Base-by-base conservation (phyloP, 2,329 filamentous ascomycete genomes). In the Apiospora kogelbergensis region DNA sequence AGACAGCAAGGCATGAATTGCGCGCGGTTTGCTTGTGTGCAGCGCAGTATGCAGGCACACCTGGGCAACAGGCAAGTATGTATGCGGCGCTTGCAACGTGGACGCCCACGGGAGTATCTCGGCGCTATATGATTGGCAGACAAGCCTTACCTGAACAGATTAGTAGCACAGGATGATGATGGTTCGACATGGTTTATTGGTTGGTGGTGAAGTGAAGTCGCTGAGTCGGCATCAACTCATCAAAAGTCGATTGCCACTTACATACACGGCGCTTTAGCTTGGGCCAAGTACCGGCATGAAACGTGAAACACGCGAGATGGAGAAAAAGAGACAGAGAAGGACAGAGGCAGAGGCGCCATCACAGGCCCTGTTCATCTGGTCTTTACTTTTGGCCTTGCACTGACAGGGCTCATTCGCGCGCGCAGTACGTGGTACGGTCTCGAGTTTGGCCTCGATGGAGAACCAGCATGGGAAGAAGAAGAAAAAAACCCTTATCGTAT, bases 21-120 rank as follows among this genome's bases (percentile, higher is more conserved):
- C 33, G 15, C 24, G 9, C 10, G 9, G 41, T 33, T 33, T 57
- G 48, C 26, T 57, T 26, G 26, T 57, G 26, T 57, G 48, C 53
- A 60, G 53, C 6, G 30, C 30, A 57, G 53, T 60, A 57, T 57
- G 53, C 53, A 60, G 30, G 48, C 30, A 45, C 20, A 45, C 15
- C 17, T 45, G 20, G 42, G 42, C 53, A 53, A 15, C n/a, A n/a
- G n/a, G n/a, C n/a, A n/a, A n/a, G n/a, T n/a, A n/a, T n/a, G 26
- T 37, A 60, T 60, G 53, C 53, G 37, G 53, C 53, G 53, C 53
- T 60, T 60, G 53, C 30, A n/a, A 60, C 53, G 53, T 60, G 53
- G 53, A 60, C 53, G 53, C 7, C 53, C 7, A 33, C 53, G 53
- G 53, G 26, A 11, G 17, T 60, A 60, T 60, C 53, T 60, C 53